These are phyloP conservation scores for Populus simonii DNA, from an alignment of 345 rosid genomes.

Conservation along the genomic window DNA sequence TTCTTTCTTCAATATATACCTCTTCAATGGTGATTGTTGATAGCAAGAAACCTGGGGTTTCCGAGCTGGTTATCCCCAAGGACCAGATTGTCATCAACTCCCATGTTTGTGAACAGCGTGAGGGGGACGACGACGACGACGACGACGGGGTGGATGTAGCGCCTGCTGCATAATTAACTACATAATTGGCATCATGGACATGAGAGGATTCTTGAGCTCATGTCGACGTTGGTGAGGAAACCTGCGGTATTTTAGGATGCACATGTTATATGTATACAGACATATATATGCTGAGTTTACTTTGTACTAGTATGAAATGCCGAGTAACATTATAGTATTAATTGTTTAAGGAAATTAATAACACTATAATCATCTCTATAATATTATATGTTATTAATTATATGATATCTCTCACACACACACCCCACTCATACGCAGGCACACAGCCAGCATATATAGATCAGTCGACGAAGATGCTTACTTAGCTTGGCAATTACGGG, in stretches of 20 bases:
- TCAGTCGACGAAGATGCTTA: background rate
- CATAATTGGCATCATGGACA: background rate
- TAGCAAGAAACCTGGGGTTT: background rate
- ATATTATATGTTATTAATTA: background rate
- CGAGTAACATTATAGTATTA: background rate
- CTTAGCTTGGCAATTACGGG: background rate
- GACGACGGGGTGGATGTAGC: background rate
- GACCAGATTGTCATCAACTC: background rate
- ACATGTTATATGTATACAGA: background rate
- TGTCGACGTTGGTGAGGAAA: background rate
- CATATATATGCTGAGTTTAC: background rate
- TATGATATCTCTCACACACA: background rate
- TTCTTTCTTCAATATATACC: background rate
- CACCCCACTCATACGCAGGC: background rate
- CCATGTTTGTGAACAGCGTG: background rate
- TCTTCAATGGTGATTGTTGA: background rate
- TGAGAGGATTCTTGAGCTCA: background rate
- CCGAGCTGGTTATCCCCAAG: background rate
- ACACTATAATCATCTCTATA: background rate
- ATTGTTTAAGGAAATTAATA: background rate
- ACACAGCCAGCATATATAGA: background rate
- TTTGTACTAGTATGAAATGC: background rate
- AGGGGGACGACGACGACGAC: background rate
- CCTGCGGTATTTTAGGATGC: background rate
- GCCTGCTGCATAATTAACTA: background rate